Conservation (phyloP, 208 protist genomes). For the Porcisia deanei region DNA sequence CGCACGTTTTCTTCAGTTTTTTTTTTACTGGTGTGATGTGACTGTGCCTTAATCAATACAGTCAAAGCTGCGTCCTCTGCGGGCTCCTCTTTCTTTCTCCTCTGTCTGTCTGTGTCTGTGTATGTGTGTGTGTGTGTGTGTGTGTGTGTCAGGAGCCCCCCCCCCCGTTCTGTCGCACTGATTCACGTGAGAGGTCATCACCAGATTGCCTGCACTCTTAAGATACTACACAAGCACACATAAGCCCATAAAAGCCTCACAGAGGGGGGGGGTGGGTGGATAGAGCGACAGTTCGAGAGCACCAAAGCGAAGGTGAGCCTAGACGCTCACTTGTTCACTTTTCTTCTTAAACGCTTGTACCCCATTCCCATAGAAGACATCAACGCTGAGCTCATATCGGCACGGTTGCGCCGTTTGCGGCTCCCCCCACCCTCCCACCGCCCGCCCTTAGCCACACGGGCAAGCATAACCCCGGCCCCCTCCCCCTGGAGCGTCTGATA, state of each 20-base stretch:
- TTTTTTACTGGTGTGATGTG: background rate
- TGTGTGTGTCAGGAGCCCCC: background rate
- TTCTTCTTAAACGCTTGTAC: background rate
- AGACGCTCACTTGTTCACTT: background rate
- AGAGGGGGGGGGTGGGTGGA: too few relatives aligned
- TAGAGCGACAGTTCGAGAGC: background rate
- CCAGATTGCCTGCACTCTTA: background rate
- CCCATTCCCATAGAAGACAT: conserved; percentile 1
- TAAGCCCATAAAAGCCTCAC: background rate
- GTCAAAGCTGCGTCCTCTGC: background rate
- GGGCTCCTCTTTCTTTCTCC: conserved; percentile 13
- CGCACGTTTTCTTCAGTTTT: background rate
- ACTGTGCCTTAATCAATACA: conserved; percentile 11
- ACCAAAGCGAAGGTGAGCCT: background rate
- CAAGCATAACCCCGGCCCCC: too few relatives aligned
- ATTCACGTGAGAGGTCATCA: background rate
- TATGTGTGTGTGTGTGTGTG: background rate
- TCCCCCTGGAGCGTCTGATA: too few relatives aligned
- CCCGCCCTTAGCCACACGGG: background rate
- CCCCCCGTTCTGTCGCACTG: background rate
- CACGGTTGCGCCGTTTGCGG: background rate
- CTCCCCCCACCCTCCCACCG: background rate
- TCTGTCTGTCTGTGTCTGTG: background rate
- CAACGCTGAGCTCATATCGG: background rate
- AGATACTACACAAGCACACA: background rate